phyloP scores from a whole-genome alignment of 164 flowering plant genomes.

The Umbilicus rupestris region DNA sequence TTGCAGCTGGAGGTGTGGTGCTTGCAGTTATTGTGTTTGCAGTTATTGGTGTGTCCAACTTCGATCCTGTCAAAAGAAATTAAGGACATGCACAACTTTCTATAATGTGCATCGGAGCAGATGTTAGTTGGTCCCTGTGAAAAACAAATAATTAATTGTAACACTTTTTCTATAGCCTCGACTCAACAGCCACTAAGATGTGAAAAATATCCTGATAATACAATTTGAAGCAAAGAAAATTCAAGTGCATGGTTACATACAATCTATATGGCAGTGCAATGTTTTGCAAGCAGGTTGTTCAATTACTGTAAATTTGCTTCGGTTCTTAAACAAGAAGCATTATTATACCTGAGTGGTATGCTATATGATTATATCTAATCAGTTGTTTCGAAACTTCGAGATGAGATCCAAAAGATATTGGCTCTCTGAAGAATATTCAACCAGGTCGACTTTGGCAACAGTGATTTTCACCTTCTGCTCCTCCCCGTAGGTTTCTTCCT shows the following conservation, averaged over 20 bases:
- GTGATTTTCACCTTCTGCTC: constrained; percentile 83
- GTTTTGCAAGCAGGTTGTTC: not conserved
- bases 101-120: too few species aligned
- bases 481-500: constrained; percentile 83
- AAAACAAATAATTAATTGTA: constrained; percentile 1
- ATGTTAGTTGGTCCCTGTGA: too few species aligned
- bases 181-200: not conserved
- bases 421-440: constrained; percentile 51
- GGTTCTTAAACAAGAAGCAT: not conserved
- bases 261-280: not conserved
- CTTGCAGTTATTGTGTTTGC: constrained; percentile 46
- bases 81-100: constrained; percentile 15
- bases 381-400: constrained; percentile 17
- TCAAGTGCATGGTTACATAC: not conserved
- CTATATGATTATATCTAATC: not conserved
- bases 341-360: not conserved
- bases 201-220: not conserved
- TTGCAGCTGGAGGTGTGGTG: constrained; percentile 67
- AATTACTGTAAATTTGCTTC: not conserved
- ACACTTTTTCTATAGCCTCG: not conserved
- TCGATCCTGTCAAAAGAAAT: constrained; percentile 71
- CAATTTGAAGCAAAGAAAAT: not conserved
- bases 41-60: constrained; percentile 69
- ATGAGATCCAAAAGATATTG: constrained; percentile 43
- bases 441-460: constrained; percentile 68